Evolutionary conservation across 1,139 yeast genomes (phyloP), one percentile per base, ranked within the genome.

Genomic region (Hansenula sp.): DNA sequence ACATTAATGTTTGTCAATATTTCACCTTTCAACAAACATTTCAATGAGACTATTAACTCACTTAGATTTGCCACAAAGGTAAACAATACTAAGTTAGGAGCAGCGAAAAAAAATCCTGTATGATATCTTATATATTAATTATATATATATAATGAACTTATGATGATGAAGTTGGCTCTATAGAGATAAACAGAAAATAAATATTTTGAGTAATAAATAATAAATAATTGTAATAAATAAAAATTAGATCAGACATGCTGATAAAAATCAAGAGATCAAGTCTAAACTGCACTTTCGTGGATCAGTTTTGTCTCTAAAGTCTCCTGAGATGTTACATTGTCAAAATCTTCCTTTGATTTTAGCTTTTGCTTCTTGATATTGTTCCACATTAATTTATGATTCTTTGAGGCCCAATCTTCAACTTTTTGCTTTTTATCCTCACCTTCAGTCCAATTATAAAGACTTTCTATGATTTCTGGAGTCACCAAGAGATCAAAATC

Each of bases 1-100:
- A 89, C 97, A 0, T 68, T 92, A 44, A 89, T 92, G 97, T 84
- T 92, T 69, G 97, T 89, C 13, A 90, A 89, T 53, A 73, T 90
- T 6, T 85, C 96, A 2, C 90, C 96, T 5, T 63, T 75, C 37
- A 61, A 60, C 19, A 65, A 65, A 22, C 86, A 86, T 58, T 71
- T 80, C 38, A 77, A 71, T 49, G 98, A 92, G 57, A 83, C 96
- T 0, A 55, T 90, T 21, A 87, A 87, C 55, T 87, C 96, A 0
- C 67, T 92, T 43, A 68, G 97, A 40, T 92, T 92, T 69, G 98
- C 97, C 1, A 77, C 89, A 7, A 87, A 88, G 48, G 92, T 84
- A 3, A 82, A 82, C 52, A 65, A 66, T 33, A 80, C 86, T 0
- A 73, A 71, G 41, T 53, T 68, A 43, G 39, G 37, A 30, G 16